Conservation (phyloP, 2,329 filamentous ascomycete species). For the Phialophora tarda region DNA sequence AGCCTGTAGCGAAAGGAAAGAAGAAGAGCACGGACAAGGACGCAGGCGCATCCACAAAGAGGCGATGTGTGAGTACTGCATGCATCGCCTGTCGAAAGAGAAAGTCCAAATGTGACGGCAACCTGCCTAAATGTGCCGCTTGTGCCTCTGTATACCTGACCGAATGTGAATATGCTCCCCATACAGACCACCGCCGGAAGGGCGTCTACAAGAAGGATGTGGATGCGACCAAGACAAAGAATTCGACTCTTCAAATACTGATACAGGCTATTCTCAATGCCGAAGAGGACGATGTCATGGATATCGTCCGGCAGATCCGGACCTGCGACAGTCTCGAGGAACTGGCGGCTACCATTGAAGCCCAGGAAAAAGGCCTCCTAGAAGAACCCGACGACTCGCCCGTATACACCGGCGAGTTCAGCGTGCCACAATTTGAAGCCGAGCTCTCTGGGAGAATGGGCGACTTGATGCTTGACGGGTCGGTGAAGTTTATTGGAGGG, state of each 20-base stretch:
- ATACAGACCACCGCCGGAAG: conserved; percentile 93
- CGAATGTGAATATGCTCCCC: conserved; percentile 92
- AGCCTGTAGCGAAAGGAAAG: conserved; percentile 38
- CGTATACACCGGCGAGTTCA: conserved; percentile 43
- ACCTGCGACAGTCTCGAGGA: conserved; percentile 77
- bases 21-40: conserved; percentile 44
- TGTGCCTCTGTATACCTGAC: conserved; percentile 82
- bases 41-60: conserved; percentile 56
- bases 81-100: conserved; percentile 79
- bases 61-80: conserved; percentile 81
- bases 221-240: conserved; percentile 83
- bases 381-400: conserved; percentile 45
- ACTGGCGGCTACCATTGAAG: conserved; percentile 65
- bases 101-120: conserved; percentile 91
- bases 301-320: conserved; percentile 82
- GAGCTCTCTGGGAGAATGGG: conserved; percentile 93
- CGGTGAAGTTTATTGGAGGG: conserved; percentile 87
- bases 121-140: conserved; percentile 89
- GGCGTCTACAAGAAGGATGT: conserved; percentile 95
- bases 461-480: conserved; percentile 83
- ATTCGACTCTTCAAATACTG: conserved; percentile 87
- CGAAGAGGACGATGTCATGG: conserved; percentile 81
- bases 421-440: conserved; percentile 65
- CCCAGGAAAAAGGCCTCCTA: conserved; percentile 57
- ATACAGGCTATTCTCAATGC: conserved; percentile 92